Conservation (phyloP, 164 flowering plant species). For the Vitis vinifera region DNA sequence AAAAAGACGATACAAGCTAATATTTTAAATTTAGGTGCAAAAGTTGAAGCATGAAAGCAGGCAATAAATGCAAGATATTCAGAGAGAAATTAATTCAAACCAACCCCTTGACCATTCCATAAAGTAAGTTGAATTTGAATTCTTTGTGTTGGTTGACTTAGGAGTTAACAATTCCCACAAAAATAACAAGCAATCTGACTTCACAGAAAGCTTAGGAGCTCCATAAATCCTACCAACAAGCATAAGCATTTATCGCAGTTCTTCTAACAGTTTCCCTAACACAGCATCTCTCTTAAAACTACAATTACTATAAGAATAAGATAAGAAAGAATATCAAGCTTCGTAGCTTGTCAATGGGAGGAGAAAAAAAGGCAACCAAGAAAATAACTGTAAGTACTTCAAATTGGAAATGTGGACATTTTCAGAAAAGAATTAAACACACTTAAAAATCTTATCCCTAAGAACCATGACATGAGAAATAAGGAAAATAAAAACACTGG, state of each 20-base stretch:
- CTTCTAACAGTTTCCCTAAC: not conserved
- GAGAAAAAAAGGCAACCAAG: too few relatives aligned
- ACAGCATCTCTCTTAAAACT: too few relatives aligned
- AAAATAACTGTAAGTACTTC: too few relatives aligned
- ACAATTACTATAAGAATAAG: not conserved
- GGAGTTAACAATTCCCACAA: not conserved
- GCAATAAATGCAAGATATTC: not conserved
- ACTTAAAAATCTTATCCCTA: too few relatives aligned
- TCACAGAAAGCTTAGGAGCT: not conserved
- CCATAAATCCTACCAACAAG: not conserved
- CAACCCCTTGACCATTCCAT: not conserved
- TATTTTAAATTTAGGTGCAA: not conserved
- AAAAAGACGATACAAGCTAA: too few relatives aligned
- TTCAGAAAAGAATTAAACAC: too few relatives aligned
- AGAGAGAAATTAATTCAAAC: too few relatives aligned
- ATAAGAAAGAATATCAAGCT: not conserved
- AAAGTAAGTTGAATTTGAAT: not conserved
- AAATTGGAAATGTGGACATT: too few relatives aligned
- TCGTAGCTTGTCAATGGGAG: too few relatives aligned
- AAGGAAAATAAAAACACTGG: not conserved
- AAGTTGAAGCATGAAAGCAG: not conserved
- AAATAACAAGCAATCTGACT: not conserved
- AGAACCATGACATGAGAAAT: not conserved
- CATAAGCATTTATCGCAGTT: not conserved
- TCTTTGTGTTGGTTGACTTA: not conserved